phyloP scores from a whole-genome alignment of 75 land plant species.

The Selaginella tamariscina region DNA sequence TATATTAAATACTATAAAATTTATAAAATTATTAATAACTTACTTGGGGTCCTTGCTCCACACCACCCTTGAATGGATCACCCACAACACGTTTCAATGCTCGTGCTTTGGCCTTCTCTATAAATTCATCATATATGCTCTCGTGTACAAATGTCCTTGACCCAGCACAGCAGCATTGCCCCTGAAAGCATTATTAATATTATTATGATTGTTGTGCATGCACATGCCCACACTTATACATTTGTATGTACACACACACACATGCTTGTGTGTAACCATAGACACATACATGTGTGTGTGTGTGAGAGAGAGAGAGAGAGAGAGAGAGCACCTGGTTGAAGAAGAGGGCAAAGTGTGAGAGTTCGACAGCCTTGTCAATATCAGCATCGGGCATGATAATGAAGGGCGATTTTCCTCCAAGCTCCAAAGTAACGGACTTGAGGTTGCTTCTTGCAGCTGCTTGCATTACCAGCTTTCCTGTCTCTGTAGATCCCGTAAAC shows the following conservation, averaged over 20 bases:
- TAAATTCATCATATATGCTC: conserved; percentile 67
- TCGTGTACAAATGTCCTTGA: conserved; percentile 94
- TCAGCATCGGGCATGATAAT: conserved; percentile 74
- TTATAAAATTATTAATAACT: neutral
- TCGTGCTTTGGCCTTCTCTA: conserved; percentile 67
- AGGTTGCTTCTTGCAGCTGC: conserved; percentile 81
- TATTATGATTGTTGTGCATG: neutral
- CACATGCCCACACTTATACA: neutral
- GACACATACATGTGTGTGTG: too few relatives aligned
- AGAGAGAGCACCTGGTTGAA: conserved; percentile 93
- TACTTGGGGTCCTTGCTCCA: conserved; percentile 92
- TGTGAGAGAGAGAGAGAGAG: too few relatives aligned
- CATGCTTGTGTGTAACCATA: neutral
- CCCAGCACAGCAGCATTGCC: conserved; percentile 92
- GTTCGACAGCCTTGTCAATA: conserved; percentile 68
- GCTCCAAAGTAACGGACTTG: conserved; percentile 81
- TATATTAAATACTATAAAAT: neutral
- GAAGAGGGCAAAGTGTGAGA: conserved; percentile 70
- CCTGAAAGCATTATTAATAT: conserved; percentile 15
- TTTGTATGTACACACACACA: neutral
- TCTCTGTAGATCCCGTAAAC: conserved; percentile 88
- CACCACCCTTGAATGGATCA: conserved; percentile 75
- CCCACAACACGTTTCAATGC: conserved; percentile 82
- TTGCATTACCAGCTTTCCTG: conserved; percentile 55
- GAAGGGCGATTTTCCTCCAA: conserved; percentile 94